Percentiles rank a stretch among this genome's conserved stretches.
These are phyloP conservation scores for Nannochloropsis limnetica DNA, from an alignment of 352 stramenopile genomes.

Conservation along the genomic window DNA sequence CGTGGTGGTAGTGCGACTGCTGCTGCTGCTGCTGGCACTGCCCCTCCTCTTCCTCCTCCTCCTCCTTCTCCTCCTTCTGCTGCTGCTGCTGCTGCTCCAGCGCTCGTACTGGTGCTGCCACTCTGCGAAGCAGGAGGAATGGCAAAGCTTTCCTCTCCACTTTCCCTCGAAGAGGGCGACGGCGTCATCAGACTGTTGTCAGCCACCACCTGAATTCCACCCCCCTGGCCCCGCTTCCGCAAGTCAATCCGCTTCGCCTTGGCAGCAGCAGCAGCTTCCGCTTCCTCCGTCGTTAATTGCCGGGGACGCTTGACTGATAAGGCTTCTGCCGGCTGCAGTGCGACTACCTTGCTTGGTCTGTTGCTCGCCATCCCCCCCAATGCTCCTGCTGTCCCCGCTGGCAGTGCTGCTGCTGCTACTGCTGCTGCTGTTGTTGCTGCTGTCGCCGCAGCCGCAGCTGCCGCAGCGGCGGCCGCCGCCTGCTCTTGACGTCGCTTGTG, in stretches of 20 bases:
- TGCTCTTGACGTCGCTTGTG: background rate
- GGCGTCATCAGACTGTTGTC: background rate
- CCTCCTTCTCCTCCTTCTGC: background rate
- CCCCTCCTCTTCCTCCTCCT: background rate
- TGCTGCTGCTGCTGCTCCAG: background rate
- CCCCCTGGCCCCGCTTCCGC: background rate
- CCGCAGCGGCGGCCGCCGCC: background rate
- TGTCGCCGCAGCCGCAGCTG: too few species aligned
- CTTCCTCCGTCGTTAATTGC: background rate
- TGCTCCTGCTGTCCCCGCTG: background rate
- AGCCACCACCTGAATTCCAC: constrained; percentile 10
- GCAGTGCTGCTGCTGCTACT: background rate
- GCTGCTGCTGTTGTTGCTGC: background rate
- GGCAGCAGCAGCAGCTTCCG: background rate
- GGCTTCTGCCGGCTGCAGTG: background rate
- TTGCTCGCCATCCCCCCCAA: background rate
- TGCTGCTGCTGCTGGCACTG: background rate
- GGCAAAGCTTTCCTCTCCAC: background rate
- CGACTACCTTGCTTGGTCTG: background rate
- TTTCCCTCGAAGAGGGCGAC: background rate
- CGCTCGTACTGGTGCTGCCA: background rate
- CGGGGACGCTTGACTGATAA: background rate
- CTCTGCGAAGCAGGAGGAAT: background rate
- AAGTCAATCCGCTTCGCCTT: background rate
- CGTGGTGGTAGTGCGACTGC: background rate